Evolutionary conservation across 352 stramenopile genomes (phyloP).

Genomic region (Saprolegnia parasitica): DNA sequence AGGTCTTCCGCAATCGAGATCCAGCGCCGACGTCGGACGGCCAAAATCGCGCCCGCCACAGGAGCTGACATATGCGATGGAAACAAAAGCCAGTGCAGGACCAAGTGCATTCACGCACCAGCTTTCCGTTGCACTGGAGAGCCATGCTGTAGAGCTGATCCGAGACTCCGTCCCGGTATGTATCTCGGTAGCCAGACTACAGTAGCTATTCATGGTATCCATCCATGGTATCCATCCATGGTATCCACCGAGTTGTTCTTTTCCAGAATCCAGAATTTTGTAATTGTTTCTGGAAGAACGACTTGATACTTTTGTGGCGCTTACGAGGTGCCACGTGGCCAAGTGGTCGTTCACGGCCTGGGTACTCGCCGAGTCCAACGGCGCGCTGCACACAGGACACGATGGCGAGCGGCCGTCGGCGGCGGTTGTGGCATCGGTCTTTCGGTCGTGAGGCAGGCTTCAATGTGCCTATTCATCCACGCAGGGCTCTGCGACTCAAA

Average conservation of each 20-base stretch:
- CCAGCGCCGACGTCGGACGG: not conserved
- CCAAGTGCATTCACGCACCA: no score
- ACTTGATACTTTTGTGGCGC: conserved; percentile 7
- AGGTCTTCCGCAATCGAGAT: not conserved
- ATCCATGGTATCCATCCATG: no score
- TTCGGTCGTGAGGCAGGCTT: conserved; percentile 35
- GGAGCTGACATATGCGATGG: no score
- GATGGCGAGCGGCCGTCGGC: not conserved
- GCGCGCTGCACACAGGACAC: conserved; percentile 29
- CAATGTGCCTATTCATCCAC: conserved; percentile 62
- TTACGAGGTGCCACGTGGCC: not conserved
- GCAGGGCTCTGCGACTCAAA: conserved; percentile 50
- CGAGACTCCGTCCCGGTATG: no score
- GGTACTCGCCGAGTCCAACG: conserved; percentile 44
- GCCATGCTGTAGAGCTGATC: no score
- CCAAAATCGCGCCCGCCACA: no score
- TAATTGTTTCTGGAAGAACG: not conserved
- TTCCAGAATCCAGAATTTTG: no score
- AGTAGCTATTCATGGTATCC: no score
- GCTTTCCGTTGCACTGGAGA: no score
- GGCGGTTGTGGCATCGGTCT: not conserved
- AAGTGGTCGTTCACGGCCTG: conserved; percentile 58
- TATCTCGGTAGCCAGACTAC: no score
- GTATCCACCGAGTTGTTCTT: no score
- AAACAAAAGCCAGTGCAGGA: no score